Conservation (phyloP, 148 eudicot genomes). For the Drosera capensis region DNA sequence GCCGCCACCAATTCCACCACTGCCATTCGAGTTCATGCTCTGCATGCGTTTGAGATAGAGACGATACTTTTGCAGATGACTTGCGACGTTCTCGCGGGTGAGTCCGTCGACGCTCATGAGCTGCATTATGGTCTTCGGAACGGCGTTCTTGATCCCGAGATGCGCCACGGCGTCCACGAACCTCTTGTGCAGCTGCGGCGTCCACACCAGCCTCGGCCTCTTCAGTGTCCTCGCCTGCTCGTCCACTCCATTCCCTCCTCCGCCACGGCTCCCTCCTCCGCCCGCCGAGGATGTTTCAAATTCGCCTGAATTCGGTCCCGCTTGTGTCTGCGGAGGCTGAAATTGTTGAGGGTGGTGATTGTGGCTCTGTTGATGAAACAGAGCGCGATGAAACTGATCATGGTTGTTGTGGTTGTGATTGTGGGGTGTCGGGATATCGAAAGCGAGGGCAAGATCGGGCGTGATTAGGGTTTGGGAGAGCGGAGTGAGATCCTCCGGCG, state of each 20-base stretch:
- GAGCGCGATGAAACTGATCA: slow-evolving; percentile 9
- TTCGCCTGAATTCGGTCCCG: slow-evolving; percentile 42
- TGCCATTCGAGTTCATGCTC: slow-evolving; percentile 17
- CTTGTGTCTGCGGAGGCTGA: slow-evolving; percentile 12
- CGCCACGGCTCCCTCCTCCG: slow-evolving; percentile 25
- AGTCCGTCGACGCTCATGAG: slow-evolving; percentile 20
- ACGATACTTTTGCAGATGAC: slow-evolving; percentile 18
- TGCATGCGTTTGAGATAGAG: slow-evolving; percentile 21
- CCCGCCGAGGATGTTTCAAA: slow-evolving; percentile 50
- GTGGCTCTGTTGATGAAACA: slow-evolving; percentile 4
- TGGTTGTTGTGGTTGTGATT: background rate
- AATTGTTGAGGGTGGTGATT: slow-evolving; percentile 10
- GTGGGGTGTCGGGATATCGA: slow-evolving; percentile 37
- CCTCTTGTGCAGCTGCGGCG: slow-evolving; percentile 19
- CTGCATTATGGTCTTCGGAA: slow-evolving; percentile 22
- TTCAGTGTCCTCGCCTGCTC: slow-evolving; percentile 15
- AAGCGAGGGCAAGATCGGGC: slow-evolving; percentile 75
- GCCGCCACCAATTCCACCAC: slow-evolving; percentile 8
- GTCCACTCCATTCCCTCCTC: slow-evolving; percentile 23
- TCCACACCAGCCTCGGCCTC: slow-evolving; percentile 19
- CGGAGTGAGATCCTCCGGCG: slow-evolving; percentile 62
- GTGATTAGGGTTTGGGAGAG: slow-evolving; percentile 75
- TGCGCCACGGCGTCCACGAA: slow-evolving; percentile 19
- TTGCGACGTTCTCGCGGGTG: slow-evolving; percentile 18
- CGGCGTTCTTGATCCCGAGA: slow-evolving; percentile 15